Percentiles rank a stretch among this genome's conserved stretches.
These are phyloP conservation scores for Fusarium mexicanum DNA, from an alignment of 2,329 filamentous ascomycete species.

Conservation along the genomic window DNA sequence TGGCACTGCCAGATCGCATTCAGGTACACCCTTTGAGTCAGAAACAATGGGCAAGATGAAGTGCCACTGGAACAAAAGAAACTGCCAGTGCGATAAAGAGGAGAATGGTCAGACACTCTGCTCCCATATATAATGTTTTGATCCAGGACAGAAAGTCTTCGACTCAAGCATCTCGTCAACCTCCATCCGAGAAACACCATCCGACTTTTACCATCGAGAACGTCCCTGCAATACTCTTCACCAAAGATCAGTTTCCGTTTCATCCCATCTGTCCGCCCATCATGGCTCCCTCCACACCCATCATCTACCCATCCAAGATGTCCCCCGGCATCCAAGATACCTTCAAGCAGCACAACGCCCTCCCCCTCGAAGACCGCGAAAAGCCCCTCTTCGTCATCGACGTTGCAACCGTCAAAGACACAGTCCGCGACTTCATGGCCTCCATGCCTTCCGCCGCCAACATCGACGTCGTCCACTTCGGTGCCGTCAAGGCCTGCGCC, in stretches of 20 bases:
- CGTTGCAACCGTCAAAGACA: neutral
- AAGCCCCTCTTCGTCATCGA: neutral
- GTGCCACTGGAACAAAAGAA: neutral
- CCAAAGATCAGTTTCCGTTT: rapidly evolving
- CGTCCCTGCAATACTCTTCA: rapidly evolving
- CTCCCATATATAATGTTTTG: neutral
- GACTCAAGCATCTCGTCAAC: neutral
- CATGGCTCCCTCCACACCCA: neutral
- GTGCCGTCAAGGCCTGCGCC: neutral
- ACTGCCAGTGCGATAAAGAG: neutral
- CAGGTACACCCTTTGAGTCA: too few relatives aligned
- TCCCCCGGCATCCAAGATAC: neutral
- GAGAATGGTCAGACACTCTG: too few relatives aligned
- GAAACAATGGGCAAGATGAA: too few relatives aligned
- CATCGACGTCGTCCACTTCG: neutral
- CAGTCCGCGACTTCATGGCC: neutral
- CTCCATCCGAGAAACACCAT: neutral
- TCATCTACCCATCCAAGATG: neutral
- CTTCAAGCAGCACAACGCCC: neutral
- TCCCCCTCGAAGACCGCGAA: neutral
- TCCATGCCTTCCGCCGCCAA: neutral
- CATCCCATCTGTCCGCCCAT: rapidly evolving
- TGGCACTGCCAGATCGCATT: neutral
- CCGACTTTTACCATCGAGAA: neutral
- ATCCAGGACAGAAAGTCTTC: neutral